Percentiles rank a stretch among this genome's conserved stretches.
Evolutionary conservation across 805 yeast species (phyloP).

Genomic region (Tetrapisispora namnaoensis): DNA sequence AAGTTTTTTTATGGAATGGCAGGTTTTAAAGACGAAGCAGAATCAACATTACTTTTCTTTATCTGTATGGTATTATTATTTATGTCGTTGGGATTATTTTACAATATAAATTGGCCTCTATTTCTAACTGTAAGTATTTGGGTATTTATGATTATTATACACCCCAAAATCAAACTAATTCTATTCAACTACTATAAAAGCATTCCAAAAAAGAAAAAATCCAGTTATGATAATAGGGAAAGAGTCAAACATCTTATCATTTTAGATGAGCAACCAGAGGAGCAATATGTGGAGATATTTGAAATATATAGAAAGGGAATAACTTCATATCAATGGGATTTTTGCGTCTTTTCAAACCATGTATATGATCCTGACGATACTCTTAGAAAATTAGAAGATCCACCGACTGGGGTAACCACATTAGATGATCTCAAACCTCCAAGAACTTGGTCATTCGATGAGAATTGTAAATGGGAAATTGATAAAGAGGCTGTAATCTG

Average conservation of each 20-base stretch:
- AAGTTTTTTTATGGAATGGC: slow-evolving; percentile 50
- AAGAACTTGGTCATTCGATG: slow-evolving; percentile 59
- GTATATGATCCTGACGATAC: slow-evolving; percentile 45
- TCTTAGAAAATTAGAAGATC: slow-evolving; percentile 37
- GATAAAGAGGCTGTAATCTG: slow-evolving; percentile 48
- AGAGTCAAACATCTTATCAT: slow-evolving; percentile 31
- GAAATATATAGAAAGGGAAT: slow-evolving; percentile 57
- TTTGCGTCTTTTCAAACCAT: slow-evolving; percentile 44
- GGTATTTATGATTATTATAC: slow-evolving; percentile 42
- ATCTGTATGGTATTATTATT: slow-evolving; percentile 32
- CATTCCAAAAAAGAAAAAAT: slow-evolving; percentile 11
- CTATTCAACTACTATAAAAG: slow-evolving; percentile 18
- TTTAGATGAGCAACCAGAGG: slow-evolving; percentile 59
- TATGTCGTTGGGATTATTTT: slow-evolving; percentile 34
- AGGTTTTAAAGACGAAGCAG: slow-evolving; percentile 60
- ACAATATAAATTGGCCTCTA: slow-evolving; percentile 54
- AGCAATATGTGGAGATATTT: slow-evolving; percentile 58
- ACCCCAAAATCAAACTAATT: slow-evolving; percentile 42
- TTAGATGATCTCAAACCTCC: slow-evolving; percentile 59
- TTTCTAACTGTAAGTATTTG: slow-evolving; percentile 52
- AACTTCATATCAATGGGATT: slow-evolving; percentile 52
- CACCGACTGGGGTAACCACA: slow-evolving; percentile 55
- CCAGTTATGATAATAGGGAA: background rate
- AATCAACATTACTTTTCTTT: slow-evolving; percentile 52
- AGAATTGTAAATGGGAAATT: slow-evolving; percentile 51